phyloP scores from a whole-genome alignment of 495 filamentous ascomycete species.

The Penicillium paradoxum region DNA sequence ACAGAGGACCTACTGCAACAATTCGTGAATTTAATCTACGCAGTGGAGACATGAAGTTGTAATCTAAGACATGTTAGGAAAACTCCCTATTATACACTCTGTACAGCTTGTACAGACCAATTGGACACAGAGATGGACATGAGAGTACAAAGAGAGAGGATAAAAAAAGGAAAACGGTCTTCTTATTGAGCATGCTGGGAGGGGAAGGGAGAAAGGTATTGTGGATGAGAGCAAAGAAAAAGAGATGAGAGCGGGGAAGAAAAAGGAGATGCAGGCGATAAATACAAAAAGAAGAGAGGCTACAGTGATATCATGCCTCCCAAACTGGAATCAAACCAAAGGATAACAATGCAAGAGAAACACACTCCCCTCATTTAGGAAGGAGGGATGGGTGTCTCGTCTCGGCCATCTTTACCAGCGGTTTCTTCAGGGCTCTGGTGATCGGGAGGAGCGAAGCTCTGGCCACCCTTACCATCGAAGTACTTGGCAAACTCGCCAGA shows the following conservation, averaged over 20 bases:
- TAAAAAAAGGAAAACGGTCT: slow-evolving; percentile 4
- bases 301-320: slow-evolving; percentile 28
- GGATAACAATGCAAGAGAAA: slow-evolving; percentile 6
- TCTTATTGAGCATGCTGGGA: slow-evolving; percentile 8
- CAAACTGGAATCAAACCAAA: slow-evolving; percentile 18
- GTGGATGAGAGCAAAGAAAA: slow-evolving; percentile 17
- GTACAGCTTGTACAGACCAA: slow-evolving; percentile 3
- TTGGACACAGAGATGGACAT: slow-evolving; percentile 1
- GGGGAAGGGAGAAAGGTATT: slow-evolving; percentile 13
- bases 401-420: slow-evolving; percentile 40
- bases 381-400: slow-evolving; percentile 40
- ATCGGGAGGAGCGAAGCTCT: slow-evolving; percentile 55
- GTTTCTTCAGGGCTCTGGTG: slow-evolving; percentile 29
- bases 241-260: slow-evolving; percentile 23
- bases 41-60: slow-evolving; percentile 4
- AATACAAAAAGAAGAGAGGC: slow-evolving; percentile 35
- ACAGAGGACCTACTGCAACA: too few relatives aligned
- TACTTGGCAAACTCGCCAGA: slow-evolving; percentile 89
- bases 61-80: not conserved
- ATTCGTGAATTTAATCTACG: not conserved
- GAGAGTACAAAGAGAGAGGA: slow-evolving; percentile 3
- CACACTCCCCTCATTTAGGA: slow-evolving; percentile 25
- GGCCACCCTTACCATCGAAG: slow-evolving; percentile 55
- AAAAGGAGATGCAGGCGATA: slow-evolving; percentile 31
- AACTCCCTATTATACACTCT: slow-evolving; percentile 14